Evolutionary conservation across 2,329 filamentous ascomycete genomes (phyloP).

Genomic region (Fusarium multiceps): DNA sequence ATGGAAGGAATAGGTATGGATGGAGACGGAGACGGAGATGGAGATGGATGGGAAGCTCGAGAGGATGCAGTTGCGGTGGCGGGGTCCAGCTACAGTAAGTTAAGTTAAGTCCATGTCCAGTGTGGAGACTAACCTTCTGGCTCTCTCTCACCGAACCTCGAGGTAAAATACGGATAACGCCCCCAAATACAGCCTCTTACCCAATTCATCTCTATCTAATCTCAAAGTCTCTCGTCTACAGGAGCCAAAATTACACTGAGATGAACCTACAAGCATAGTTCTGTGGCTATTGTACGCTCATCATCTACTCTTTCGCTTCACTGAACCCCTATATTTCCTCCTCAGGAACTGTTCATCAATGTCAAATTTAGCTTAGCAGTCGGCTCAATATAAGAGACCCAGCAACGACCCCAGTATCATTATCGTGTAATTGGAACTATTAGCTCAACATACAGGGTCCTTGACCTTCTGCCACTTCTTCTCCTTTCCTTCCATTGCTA

Average conservation of each 20-base stretch:
- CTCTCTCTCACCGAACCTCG: slow-evolving; percentile 15
- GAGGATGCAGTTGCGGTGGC: slow-evolving; percentile 44
- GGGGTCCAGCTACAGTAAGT: slow-evolving; percentile 45
- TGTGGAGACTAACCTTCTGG: slow-evolving; percentile 40
- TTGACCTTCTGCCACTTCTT: slow-evolving; percentile 19
- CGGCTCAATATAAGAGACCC: slow-evolving; percentile 32
- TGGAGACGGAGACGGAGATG: slow-evolving; percentile 24
- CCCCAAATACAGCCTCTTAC: slow-evolving; percentile 31
- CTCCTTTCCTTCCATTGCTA: slow-evolving; percentile 11
- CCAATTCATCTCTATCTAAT: slow-evolving; percentile 29
- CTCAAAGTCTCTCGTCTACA: slow-evolving; percentile 25
- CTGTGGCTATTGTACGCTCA: slow-evolving; percentile 5
- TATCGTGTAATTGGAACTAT: slow-evolving; percentile 25
- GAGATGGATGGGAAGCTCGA: slow-evolving; percentile 40
- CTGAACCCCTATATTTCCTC: slow-evolving; percentile 14
- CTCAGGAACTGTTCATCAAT: not conserved
- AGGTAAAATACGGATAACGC: slow-evolving; percentile 18
- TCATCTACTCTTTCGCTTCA: not conserved
- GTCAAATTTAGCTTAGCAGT: slow-evolving; percentile 33
- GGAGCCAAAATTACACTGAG: slow-evolving; percentile 23
- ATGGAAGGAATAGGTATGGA: slow-evolving; percentile 7
- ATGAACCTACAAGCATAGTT: not conserved
- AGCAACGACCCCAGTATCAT: slow-evolving; percentile 28
- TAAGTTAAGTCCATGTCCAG: slow-evolving; percentile 30
- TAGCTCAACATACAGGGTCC: slow-evolving; percentile 25